Evolutionary conservation across 2,329 filamentous ascomycete genomes (phyloP).

Genomic region (Ambrosiella xylebori): DNA sequence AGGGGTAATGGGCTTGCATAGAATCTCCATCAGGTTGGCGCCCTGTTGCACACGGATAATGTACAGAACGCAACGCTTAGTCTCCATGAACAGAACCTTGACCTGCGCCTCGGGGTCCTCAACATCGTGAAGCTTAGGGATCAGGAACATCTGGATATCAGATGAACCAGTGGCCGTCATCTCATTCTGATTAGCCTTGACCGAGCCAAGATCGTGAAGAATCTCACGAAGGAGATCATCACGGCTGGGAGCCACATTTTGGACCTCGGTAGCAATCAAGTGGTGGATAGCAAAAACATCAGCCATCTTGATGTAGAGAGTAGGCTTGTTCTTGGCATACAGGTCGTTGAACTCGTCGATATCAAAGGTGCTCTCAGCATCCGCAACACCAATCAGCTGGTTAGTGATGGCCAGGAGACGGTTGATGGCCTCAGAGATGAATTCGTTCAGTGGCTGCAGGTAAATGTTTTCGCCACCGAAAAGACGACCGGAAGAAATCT

Average conservation of each 20-base stretch:
- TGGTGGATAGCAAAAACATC: conserved; percentile 95
- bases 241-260: conserved; percentile 56
- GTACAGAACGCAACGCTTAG: conserved; percentile 89
- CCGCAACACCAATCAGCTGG: conserved; percentile 64
- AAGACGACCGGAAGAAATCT: conserved; percentile 71
- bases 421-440: conserved; percentile 70
- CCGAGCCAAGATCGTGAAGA: conserved; percentile 82
- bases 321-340: conserved; percentile 90
- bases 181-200: conserved; percentile 90
- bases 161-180: conserved; percentile 71
- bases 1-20: conserved; percentile 70
- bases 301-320: conserved; percentile 96
- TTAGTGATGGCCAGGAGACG: conserved; percentile 59
- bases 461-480: conserved; percentile 95
- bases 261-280: conserved; percentile 63
- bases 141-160: conserved; percentile 81
- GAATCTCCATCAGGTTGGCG: conserved; percentile 79
- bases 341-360: conserved; percentile 98
- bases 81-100: conserved; percentile 93
- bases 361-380: conserved; percentile 83
- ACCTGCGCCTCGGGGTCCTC: conserved; percentile 86
- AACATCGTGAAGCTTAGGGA: conserved; percentile 72
- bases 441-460: conserved; percentile 83
- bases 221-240: conserved; percentile 86
- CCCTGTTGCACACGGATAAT: conserved; percentile 95